Evolutionary conservation across 805 yeast species (phyloP).

Genomic region (Suhomyces pyralidae): DNA sequence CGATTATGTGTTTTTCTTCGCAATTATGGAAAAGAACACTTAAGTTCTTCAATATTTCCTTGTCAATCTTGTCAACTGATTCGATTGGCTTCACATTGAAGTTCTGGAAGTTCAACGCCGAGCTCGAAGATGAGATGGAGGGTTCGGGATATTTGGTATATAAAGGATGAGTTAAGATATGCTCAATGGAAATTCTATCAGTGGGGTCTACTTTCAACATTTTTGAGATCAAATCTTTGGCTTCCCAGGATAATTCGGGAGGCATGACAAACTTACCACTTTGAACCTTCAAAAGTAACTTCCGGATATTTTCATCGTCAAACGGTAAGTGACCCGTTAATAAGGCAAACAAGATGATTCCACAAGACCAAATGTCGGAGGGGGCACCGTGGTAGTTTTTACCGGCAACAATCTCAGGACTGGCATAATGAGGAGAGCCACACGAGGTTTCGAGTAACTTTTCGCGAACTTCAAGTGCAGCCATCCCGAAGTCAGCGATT

Average conservation of each 20-base stretch:
- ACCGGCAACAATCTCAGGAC: slow-evolving; percentile 97
- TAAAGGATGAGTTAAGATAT: slow-evolving; percentile 78
- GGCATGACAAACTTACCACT: slow-evolving; percentile 87
- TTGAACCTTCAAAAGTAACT: slow-evolving; percentile 84
- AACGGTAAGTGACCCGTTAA: slow-evolving; percentile 94
- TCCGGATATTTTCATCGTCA: slow-evolving; percentile 93
- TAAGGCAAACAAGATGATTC: slow-evolving; percentile 89
- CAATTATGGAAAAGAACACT: slow-evolving; percentile 83
- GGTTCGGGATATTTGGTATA: slow-evolving; percentile 65
- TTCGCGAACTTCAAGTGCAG: slow-evolving; percentile 84
- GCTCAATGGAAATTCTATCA: slow-evolving; percentile 73
- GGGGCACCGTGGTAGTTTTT: slow-evolving; percentile 95
- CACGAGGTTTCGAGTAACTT: slow-evolving; percentile 89
- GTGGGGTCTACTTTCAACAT: slow-evolving; percentile 84
- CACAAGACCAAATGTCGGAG: slow-evolving; percentile 97
- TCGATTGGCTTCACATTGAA: slow-evolving; percentile 33
- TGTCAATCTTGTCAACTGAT: slow-evolving; percentile 55
- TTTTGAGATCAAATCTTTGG: slow-evolving; percentile 75
- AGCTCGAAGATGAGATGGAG: slow-evolving; percentile 2
- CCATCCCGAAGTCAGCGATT: slow-evolving; percentile 99
- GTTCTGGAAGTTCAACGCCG: slow-evolving; percentile 12
- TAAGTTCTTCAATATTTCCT: slow-evolving; percentile 70
- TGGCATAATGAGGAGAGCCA: slow-evolving; percentile 98
- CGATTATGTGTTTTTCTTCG: slow-evolving; percentile 48
- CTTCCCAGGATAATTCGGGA: slow-evolving; percentile 71